Evolutionary conservation across 129 eudicot species (phyloP), one percentile per base, ranked within the genome.

Genomic region (Deinandra increscens): DNA sequence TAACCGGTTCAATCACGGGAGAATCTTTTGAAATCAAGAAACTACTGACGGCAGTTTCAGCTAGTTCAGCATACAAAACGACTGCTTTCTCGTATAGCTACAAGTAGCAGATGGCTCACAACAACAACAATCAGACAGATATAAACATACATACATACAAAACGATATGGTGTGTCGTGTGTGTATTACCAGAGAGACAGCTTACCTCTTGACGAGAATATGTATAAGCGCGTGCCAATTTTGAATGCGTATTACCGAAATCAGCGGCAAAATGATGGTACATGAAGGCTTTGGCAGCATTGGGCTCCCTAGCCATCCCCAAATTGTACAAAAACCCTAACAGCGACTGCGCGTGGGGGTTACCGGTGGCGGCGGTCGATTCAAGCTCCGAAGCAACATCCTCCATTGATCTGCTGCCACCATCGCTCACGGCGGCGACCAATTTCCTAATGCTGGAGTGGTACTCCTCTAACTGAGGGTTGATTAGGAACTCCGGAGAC

Each of bases 61-160:
- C 99, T 73, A 93, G 81, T 49, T 93, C 99, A 12, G 97, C 99
- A 67, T 93, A 93, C 66, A 93, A 73, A 48, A 84, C 72, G 0
- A 89, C 99, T 9, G 99, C 99, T 64, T 89, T 83, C 0, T 89
- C 98, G 43, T 84, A 74, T 88, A 89, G 79, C 98, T 92, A 89
- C 87, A 83, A 2, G 11, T 17, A 50, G 82, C 62, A 83, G 55
- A 62, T 23, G n/a, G 11, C 31, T 7, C 51, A 53, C 38, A 4
- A 36, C 37, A 33, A 33, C 3, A 54, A 74, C 58, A 69, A 54
- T 8, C 36, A 51, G 45, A 36, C 22, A 0, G 4, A 13, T 45
- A 14, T 0, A 45, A 13, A 48, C 1, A 48, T 1, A 44, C 1
- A 49, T 51, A 51, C 14, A 51, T 8, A 20, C 22, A 19, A 7